A percentile compares a stretch with the other conserved stretches of the same genome.
phyloP scores from a whole-genome alignment of 805 yeast genomes.

The Zygoascus biomembranicola region DNA sequence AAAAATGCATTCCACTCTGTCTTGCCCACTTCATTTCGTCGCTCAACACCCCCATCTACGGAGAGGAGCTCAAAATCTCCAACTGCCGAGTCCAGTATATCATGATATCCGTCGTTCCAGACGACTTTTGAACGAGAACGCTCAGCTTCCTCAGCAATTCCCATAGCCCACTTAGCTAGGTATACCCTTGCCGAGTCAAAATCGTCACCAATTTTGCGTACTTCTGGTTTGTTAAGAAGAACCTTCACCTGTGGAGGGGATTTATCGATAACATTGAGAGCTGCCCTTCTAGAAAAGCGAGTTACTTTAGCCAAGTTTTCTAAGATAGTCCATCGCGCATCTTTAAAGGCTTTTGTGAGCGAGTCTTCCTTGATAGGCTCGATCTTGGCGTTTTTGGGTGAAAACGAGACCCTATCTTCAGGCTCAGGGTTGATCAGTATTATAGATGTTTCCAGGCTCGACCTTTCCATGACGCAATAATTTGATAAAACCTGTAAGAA shows the following conservation, averaged over 20 bases:
- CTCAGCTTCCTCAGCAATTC: slow-evolving; percentile 86
- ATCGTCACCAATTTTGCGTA: slow-evolving; percentile 72
- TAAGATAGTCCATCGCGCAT: slow-evolving; percentile 79
- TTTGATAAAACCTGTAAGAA: slow-evolving; percentile 49
- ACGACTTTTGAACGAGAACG: slow-evolving; percentile 34
- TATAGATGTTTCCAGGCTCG: slow-evolving; percentile 65
- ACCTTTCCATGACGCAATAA: slow-evolving; percentile 54
- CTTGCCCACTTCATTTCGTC: slow-evolving; percentile 57
- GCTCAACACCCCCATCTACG: slow-evolving; percentile 48
- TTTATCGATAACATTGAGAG: slow-evolving; percentile 50
- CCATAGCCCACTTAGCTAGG: slow-evolving; percentile 93
- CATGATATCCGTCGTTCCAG: slow-evolving; percentile 29
- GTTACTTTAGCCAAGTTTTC: slow-evolving; percentile 79
- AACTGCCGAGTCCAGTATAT: slow-evolving; percentile 22
- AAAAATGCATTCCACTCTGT: slow-evolving; percentile 83
- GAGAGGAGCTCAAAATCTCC: slow-evolving; percentile 37
- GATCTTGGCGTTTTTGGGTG: slow-evolving; percentile 34
- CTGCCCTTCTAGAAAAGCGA: slow-evolving; percentile 50
- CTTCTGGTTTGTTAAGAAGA: slow-evolving; percentile 68
- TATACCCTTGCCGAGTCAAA: slow-evolving; percentile 89
- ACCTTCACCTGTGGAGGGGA: slow-evolving; percentile 51
- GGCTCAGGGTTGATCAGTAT: slow-evolving; percentile 71
- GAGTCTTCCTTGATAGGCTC: slow-evolving; percentile 25
- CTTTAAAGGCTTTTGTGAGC: slow-evolving; percentile 45
- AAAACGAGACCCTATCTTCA: slow-evolving; percentile 53